Base-by-base conservation (phyloP, 1,284 basidiomycete genomes). In the Irpex sp. region DNA sequence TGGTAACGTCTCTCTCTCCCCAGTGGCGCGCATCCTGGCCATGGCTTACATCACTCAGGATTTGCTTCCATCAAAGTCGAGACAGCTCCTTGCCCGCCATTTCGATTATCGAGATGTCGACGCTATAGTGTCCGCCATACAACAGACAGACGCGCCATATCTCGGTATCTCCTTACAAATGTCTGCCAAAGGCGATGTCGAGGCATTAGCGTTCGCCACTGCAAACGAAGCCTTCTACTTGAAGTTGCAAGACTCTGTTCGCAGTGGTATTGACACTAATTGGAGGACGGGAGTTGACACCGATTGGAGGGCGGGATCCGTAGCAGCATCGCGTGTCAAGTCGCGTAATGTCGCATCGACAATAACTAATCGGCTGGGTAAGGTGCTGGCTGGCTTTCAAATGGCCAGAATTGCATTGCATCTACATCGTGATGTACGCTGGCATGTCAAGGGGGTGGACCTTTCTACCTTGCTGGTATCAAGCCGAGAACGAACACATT, bases 331-430 rank as follows among this genome's bases (percentile, higher is more conserved):
- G n/a, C 17, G 21, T 56, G 1, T 19, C 19, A 52, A 19, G 40
- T 17, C 19, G 13, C 54, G 21, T 11, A 17, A 26, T 9, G 4
- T 56, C 9, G 17, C 34, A 31, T 13, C 34, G 4, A 37, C 11
- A 13, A 37, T 56, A 9, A 26, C 19, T 31, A n/a, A 11, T 9
- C 19, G 36, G 26, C 31, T 36, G 8, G 40, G n/a, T 54, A 54
- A 38, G 38, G n/a, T 37, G 7, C 26, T 64, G n/a, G 60, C 48
- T 7, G 63, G 60, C 1, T 64, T 62, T 51, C 26, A 36, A 8
- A 64, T 64, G 63, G 60, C 63, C 5, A 21, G 56, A 9, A 36
- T 58, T n/a, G 60, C 60, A 7, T 19, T 64, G 15, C 63, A 64
- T 48, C 21, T 62, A n/a, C 48, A 55, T 15, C 54, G 63, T 13